phyloP scores from a whole-genome alignment of 106 monocot genomes.

The Dendrobium huoshanense region DNA sequence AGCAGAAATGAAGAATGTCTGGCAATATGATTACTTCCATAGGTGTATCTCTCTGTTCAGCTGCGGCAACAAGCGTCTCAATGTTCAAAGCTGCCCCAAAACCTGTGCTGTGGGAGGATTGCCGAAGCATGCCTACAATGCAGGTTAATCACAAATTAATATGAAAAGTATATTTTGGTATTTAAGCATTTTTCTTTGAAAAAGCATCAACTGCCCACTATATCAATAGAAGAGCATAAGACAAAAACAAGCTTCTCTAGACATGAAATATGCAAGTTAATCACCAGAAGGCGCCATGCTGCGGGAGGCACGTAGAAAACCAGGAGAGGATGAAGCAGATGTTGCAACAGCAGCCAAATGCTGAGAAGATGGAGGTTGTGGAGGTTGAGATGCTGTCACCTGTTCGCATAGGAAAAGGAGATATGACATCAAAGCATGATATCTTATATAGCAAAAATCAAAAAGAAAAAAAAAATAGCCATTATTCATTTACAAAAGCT shows the following conservation, averaged over 20 bases:
- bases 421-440: neutral
- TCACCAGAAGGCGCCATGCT: constrained; percentile 55
- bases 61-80: constrained; percentile 92
- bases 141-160: neutral
- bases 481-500: neutral
- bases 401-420: neutral
- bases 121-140: constrained; percentile 62
- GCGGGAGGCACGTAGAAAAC: constrained; percentile 55
- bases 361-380: constrained; percentile 33
- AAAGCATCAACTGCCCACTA: neutral
- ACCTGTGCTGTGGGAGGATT: constrained; percentile 65
- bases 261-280: neutral
- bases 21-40: constrained; percentile 47
- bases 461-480: neutral
- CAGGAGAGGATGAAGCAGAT: constrained; percentile 44
- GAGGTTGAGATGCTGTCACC: constrained; percentile 10
- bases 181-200: neutral
- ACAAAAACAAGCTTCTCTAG: neutral
- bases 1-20: neutral
- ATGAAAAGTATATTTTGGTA: neutral
- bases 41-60: constrained; percentile 86
- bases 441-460: neutral
- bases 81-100: constrained; percentile 96
- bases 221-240: neutral
- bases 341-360: constrained; percentile 31